Percentiles rank a stretch among this genome's conserved stretches.
phyloP scores from a whole-genome alignment of 805 yeast genomes.

The Pichia manshurica region DNA sequence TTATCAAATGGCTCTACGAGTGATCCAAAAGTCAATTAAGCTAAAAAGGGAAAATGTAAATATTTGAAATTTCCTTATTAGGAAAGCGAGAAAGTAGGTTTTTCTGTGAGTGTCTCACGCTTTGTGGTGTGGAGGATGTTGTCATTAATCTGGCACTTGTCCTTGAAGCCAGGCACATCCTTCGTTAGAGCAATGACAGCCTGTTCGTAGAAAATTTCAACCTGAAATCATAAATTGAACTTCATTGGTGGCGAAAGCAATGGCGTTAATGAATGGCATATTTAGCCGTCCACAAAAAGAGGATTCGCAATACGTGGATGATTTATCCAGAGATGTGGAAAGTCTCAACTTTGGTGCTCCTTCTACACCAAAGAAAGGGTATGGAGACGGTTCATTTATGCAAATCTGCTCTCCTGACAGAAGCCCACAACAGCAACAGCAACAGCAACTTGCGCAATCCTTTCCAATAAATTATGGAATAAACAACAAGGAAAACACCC shows the following conservation, averaged over 20 bases:
- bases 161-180: background rate
- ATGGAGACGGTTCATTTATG: constrained; percentile 23
- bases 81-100: constrained; percentile 1
- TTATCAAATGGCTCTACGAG: background rate
- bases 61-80: constrained; percentile 7
- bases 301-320: constrained; percentile 28
- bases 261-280: constrained; percentile 27
- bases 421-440: constrained; percentile 15
- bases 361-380: constrained; percentile 20
- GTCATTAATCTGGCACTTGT: no score
- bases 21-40: background rate
- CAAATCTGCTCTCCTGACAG: constrained; percentile 29
- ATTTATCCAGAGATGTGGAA: constrained; percentile 32
- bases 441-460: constrained; percentile 7
- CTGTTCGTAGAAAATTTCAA: no score
- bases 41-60: constrained; percentile 13
- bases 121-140: background rate
- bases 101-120: background rate
- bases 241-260: constrained; percentile 1
- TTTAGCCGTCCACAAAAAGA: constrained; percentile 26
- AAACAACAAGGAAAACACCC: constrained; percentile 38
- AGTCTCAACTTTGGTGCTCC: constrained; percentile 28
- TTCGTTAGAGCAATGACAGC: no score
- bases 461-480: constrained; percentile 5
- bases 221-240: no score